Conservation (phyloP, 2,329 filamentous ascomycete species). For the Botrytis tulipae region DNA sequence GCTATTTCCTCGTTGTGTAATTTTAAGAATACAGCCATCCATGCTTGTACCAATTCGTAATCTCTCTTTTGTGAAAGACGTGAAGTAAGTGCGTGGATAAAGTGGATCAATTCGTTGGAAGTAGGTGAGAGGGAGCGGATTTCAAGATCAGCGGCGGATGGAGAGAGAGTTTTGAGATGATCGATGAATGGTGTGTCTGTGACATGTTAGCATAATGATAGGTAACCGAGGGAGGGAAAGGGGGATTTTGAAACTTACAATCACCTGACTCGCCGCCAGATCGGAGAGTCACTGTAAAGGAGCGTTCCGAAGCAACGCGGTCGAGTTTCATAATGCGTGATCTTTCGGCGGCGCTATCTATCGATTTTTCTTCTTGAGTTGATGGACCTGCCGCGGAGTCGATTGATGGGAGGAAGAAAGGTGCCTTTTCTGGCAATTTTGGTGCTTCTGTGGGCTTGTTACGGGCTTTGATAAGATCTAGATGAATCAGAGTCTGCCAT, state of each 20-base stretch:
- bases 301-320: slow-evolving; percentile 54
- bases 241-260: slow-evolving; percentile 50
- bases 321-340: slow-evolving; percentile 71
- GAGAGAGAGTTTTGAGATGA: slow-evolving; percentile 76
- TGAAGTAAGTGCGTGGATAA: slow-evolving; percentile 76
- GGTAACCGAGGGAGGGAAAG: background rate
- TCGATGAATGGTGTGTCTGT: slow-evolving; percentile 66
- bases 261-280: slow-evolving; percentile 53
- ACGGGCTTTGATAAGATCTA: slow-evolving; percentile 84
- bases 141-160: slow-evolving; percentile 84
- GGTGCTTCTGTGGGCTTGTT: slow-evolving; percentile 93
- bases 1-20: slow-evolving; percentile 66
- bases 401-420: slow-evolving; percentile 84
- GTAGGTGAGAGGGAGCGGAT: slow-evolving; percentile 71
- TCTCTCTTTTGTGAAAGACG: slow-evolving; percentile 69
- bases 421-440: slow-evolving; percentile 89
- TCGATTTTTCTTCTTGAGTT: slow-evolving; percentile 32
- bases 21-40: slow-evolving; percentile 92
- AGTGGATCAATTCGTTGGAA: slow-evolving; percentile 65
- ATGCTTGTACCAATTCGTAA: slow-evolving; percentile 92
- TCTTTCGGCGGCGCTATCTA: slow-evolving; percentile 46
- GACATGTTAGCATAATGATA: slow-evolving; percentile 24
- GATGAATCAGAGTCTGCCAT: slow-evolving; percentile 91
- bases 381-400: slow-evolving; percentile 38
- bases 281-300: slow-evolving; percentile 57